These are phyloP conservation scores for Raddia guianensis DNA, from an alignment of 176 grass and related monocot genomes.

Conservation along the genomic window DNA sequence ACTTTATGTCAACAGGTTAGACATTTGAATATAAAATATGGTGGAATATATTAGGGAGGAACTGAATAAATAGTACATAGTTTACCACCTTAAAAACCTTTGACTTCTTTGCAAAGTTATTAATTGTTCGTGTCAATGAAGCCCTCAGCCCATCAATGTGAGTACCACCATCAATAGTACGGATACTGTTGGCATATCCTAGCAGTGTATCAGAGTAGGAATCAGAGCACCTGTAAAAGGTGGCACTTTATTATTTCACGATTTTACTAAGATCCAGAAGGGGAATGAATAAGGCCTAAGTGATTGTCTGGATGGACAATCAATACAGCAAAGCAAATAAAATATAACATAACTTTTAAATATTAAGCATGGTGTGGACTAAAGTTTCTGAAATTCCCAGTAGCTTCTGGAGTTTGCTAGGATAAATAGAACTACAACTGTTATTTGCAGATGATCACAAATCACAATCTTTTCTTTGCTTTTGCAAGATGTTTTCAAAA, in stretches of 20 bases:
- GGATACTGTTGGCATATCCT: conserved; percentile 98
- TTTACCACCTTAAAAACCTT: conserved; percentile 78
- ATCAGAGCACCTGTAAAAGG: conserved; percentile 85
- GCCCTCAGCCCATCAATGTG: conserved; percentile 95
- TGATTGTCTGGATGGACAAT: neutral
- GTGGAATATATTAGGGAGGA: neutral
- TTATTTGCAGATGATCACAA: conserved; percentile 22
- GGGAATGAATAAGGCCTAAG: neutral
- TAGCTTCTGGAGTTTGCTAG: conserved; percentile 3
- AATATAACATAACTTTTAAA: conserved; percentile 30
- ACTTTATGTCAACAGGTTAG: conserved; percentile 15
- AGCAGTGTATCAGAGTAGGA: conserved; percentile 93
- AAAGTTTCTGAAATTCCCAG: conserved; percentile 5
- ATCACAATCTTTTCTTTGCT: conserved; percentile 11
- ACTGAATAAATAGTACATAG: conserved; percentile 18
- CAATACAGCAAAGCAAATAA: conserved; percentile 1
- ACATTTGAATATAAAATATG: conserved; percentile 5
- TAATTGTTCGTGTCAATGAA: conserved; percentile 92
- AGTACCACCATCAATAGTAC: conserved; percentile 95
- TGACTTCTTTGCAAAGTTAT: conserved; percentile 86
- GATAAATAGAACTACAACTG: neutral
- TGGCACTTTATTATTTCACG: conserved; percentile 25
- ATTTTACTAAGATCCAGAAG: neutral
- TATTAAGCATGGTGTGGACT: neutral
- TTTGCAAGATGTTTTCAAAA: conserved; percentile 8